Base-by-base conservation (phyloP, 192 early-diverging fungal species). In the Kappamyces sp. region DNA sequence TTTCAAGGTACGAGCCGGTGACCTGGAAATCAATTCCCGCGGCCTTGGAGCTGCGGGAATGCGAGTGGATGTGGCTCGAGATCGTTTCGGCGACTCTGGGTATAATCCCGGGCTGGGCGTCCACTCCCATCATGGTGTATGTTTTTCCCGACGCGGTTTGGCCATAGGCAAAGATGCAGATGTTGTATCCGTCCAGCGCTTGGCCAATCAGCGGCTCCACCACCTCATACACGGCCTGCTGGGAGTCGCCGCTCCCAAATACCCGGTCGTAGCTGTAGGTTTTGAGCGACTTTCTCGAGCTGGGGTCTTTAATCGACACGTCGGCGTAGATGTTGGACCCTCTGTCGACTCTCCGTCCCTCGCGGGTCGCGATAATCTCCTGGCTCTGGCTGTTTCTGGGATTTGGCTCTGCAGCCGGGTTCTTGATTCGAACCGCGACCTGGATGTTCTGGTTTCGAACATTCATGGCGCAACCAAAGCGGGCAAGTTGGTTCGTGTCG, bases 51-150 rank as follows among this genome's bases (percentile, higher is more conserved):
- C 22, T 22, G 36, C 14, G 8, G 8, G 8, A 11, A 11, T 43
- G 42, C 8, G 8, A 9, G 42, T 11, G 42, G 14, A 43, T 43
- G 42, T 43, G 42, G 14, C 9, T 11, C 14, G 42, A 11, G 42
- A 43, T 43, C 0, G 8, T 9, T 14, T 43, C 42, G 8, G 42
- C 48, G 14, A 31, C 29, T 9, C 42, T 9, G 9, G 14, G 14
- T 9, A 43, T 43, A 14, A 43, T 14, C 8, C 42, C 42, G 14
- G 9, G 42, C 42, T 43, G 83, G 30, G 64, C 59, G 4, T 89
- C 78, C 32, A 66, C 78, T 14, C 88, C 88, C 75, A 68, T 80
- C 79, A 69, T 76, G n/a, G 71, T 43, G 59, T 70, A 75, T 38
- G 73, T 75, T 50, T 75, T 75, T n/a, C 73, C 73, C 9, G 67